A percentile compares a stretch with the other conserved stretches of the same genome.
Evolutionary conservation across 2,329 filamentous ascomycete species (phyloP).

Genomic region (Cladophialophora chaetospira): DNA sequence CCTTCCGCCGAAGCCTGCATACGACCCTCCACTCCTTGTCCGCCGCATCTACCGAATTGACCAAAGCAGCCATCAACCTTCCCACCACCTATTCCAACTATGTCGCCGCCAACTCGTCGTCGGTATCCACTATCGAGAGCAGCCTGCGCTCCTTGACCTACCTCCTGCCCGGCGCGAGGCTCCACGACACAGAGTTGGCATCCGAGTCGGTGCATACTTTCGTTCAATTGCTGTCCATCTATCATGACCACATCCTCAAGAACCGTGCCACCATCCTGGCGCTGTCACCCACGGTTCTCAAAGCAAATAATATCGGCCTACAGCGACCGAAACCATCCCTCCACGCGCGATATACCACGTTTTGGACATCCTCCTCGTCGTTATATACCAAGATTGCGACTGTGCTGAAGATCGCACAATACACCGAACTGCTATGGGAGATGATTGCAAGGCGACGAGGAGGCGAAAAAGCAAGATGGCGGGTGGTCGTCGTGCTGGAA

Average conservation of each 20-base stretch:
- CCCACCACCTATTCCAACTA: constrained; percentile 71
- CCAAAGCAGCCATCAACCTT: constrained; percentile 26
- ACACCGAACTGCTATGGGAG: constrained; percentile 94
- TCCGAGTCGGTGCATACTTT: constrained; percentile 69
- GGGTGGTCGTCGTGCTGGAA: constrained; percentile 82
- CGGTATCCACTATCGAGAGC: constrained; percentile 93
- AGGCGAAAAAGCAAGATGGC: constrained; percentile 78
- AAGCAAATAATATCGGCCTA: constrained; percentile 7
- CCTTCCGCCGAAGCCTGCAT: constrained; percentile 25
- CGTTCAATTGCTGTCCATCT: constrained; percentile 30
- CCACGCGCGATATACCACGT: constrained; percentile 65
- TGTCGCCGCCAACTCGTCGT: constrained; percentile 90
- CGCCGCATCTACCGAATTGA: constrained; percentile 27
- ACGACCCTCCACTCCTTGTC: constrained; percentile 27
- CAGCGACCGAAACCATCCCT: constrained; percentile 52
- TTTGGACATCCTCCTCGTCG: constrained; percentile 62
- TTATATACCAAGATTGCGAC: constrained; percentile 81
- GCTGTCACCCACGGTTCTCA: constrained; percentile 65
- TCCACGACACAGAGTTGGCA: constrained; percentile 80
- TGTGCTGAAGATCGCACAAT: constrained; percentile 84
- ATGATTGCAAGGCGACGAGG: constrained; percentile 90
- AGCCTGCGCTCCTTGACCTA: constrained; percentile 91
- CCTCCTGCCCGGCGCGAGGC: constrained; percentile 74
- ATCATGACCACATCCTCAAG: constrained; percentile 31
- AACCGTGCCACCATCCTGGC: constrained; percentile 51